Percentiles rank a stretch among this genome's conserved stretches.
Conservation (phyloP, 1,139 yeast species). For the Candida tropicalis region DNA sequence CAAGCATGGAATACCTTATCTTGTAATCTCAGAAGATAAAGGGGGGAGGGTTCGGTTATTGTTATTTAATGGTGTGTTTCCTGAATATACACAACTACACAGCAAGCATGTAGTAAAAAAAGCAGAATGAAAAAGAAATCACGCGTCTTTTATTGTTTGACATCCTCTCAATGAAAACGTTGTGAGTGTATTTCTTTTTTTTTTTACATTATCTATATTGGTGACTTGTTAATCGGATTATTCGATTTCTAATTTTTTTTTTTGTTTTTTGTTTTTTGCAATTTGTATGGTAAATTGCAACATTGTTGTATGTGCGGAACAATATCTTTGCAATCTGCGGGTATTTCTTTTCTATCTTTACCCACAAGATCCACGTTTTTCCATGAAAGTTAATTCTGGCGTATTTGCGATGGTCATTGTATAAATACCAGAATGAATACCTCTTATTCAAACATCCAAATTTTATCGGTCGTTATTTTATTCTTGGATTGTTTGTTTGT, state of each 20-base stretch:
- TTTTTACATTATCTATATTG: no score
- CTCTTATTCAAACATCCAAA: background rate
- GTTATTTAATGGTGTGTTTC: no score
- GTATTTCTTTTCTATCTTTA: no score
- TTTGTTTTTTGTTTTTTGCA: background rate
- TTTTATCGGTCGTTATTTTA: background rate
- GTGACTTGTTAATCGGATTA: no score
- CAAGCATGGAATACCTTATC: constrained; percentile 1
- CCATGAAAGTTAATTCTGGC: background rate
- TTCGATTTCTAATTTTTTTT: constrained; percentile 2
- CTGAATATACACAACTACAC: no score
- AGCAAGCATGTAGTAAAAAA: no score
- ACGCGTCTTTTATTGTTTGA: background rate
- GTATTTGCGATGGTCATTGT: background rate
- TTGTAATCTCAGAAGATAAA: background rate
- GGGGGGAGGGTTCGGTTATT: no score
- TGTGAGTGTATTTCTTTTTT: background rate
- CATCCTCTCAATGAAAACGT: background rate
- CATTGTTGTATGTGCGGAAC: constrained; percentile 3
- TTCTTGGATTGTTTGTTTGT: background rate
- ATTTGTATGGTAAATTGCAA: constrained; percentile 3
- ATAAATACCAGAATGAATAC: background rate
- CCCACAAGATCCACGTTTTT: background rate
- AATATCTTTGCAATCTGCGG: no score
- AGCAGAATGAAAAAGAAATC: background rate